phyloP scores from a whole-genome alignment of 805 yeast genomes.

The Nakazawaea laoshanensis region DNA sequence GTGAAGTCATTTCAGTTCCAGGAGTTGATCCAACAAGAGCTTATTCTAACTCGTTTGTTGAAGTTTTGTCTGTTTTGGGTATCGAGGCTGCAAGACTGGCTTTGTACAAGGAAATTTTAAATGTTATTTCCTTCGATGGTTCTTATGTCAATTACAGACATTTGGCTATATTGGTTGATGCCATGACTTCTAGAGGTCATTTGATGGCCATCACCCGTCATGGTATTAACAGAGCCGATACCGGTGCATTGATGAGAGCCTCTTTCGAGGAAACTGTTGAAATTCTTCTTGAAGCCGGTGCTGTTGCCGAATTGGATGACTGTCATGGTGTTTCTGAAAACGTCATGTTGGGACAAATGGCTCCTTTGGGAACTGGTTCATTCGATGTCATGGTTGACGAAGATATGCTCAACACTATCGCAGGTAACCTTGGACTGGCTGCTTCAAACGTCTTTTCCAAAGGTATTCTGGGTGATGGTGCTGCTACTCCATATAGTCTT shows the following conservation, averaged over 20 bases:
- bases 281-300: conserved; percentile 95
- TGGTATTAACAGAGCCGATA: conserved; percentile 97
- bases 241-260: conserved; percentile 99
- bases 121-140: conserved; percentile 99
- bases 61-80: conserved; percentile 89
- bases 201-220: conserved; percentile 98
- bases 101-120: conserved; percentile 85
- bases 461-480: conserved; percentile 53
- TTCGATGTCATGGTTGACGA: conserved; percentile 95
- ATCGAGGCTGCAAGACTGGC: conserved; percentile 98
- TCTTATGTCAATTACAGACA: conserved; percentile 98
- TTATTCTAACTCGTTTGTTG: conserved; percentile 95
- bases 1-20: conserved; percentile 90
- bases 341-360: conserved; percentile 95
- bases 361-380: conserved; percentile 98
- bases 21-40: conserved; percentile 91
- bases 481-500: conserved; percentile 85
- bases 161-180: conserved; percentile 94
- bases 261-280: conserved; percentile 99
- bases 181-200: conserved; percentile 97
- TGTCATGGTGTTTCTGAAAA: conserved; percentile 98
- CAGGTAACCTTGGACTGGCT: conserved; percentile 34
- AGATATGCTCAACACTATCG: conserved; percentile 60
- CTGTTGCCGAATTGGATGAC: conserved; percentile 94
- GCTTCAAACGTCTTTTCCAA: conserved; percentile 31